Conservation (phyloP, 2,329 filamentous ascomycete species). For the Aphanoascus verrucosus region DNA sequence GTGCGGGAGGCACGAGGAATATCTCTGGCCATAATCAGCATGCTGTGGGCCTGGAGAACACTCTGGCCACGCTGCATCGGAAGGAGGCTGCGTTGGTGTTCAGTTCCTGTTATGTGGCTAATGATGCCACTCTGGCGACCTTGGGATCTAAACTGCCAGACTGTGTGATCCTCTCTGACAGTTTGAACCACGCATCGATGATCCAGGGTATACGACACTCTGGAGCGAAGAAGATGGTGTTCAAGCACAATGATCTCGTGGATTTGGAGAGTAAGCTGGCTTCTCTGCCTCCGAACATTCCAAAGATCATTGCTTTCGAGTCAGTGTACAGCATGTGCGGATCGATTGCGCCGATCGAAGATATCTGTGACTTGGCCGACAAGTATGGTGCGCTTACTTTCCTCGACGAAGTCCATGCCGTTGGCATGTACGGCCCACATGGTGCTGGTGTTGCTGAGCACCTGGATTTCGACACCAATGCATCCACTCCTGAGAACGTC, state of each 20-base stretch:
- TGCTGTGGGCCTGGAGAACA: slow-evolving; percentile 70
- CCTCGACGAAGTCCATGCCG: slow-evolving; percentile 94
- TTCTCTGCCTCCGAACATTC: slow-evolving; percentile 68
- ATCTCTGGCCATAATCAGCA: slow-evolving; percentile 98
- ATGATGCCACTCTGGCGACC: slow-evolving; percentile 91
- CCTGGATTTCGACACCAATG: slow-evolving; percentile 82
- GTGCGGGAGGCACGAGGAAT: slow-evolving; percentile 89
- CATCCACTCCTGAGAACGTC: slow-evolving; percentile 47
- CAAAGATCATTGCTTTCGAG: slow-evolving; percentile 98
- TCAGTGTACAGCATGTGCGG: slow-evolving; percentile 99
- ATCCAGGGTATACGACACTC: slow-evolving; percentile 98
- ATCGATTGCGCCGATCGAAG: slow-evolving; percentile 88
- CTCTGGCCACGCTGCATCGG: slow-evolving; percentile 75
- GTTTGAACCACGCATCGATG: slow-evolving; percentile 96
- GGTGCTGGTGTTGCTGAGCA: slow-evolving; percentile 96
- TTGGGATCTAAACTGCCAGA: slow-evolving; percentile 93
- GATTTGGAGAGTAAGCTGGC: slow-evolving; percentile 90
- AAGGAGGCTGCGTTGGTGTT: slow-evolving; percentile 92
- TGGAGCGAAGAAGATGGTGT: slow-evolving; percentile 92
- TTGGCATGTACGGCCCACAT: slow-evolving; percentile 96
- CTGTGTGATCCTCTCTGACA: slow-evolving; percentile 96
- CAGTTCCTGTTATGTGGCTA: slow-evolving; percentile 95
- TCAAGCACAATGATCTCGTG: slow-evolving; percentile 94
- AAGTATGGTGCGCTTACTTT: slow-evolving; percentile 98
- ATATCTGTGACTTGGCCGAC: slow-evolving; percentile 89